Evolutionary conservation across 768 basidiomycete species (phyloP), one percentile per base, ranked within the genome.

Genomic region (Hypholoma fasciculare): DNA sequence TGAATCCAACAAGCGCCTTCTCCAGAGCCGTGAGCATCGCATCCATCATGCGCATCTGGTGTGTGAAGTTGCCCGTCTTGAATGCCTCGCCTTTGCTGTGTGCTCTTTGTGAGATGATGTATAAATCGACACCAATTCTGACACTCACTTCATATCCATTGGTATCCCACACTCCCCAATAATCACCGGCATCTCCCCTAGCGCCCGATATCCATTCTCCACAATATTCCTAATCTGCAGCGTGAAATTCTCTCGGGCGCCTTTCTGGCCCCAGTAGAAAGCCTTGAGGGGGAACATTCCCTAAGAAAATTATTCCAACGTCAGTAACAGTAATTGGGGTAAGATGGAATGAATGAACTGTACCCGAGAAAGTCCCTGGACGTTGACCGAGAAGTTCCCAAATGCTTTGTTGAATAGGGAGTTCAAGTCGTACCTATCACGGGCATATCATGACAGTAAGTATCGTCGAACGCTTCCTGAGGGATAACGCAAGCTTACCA

Each of bases 131-230:
- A 12, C 23, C 1, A 16, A 40, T 26, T 30, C 50, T 16, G n/a
- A n/a, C 3, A 76, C 89, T 43, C 65, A 95, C 94, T 99, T 98
- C 82, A 97, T 85, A 65, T 99, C 97, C 89, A 98, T 96, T 1
- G 96, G 96, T 19, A 98, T 80, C 30, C 96, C 96, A 61, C 90
- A 92, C 71, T 99, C 96, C 17, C 96, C 96, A 58, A 99, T 82
- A 12, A 98, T 72, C 40, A 94, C 84, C 11, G 96, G 96, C 16
- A 73, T 82, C 65, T 95, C 92, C 23, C 92, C 94, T 0, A 97
- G 78, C 3, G 84, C 77, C 34, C 80, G 71, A 64, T 91, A 85
- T 0, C 83, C 88, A 17, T 82, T 78, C 53, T 90, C 79, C 5
- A 93, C 84, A 49, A 98, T 82, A 60, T 88, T 96, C 7, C 79